These are phyloP conservation scores for Hypoxylon sp. DNA, from an alignment of 2,329 filamentous ascomycete genomes.

Conservation along the genomic window DNA sequence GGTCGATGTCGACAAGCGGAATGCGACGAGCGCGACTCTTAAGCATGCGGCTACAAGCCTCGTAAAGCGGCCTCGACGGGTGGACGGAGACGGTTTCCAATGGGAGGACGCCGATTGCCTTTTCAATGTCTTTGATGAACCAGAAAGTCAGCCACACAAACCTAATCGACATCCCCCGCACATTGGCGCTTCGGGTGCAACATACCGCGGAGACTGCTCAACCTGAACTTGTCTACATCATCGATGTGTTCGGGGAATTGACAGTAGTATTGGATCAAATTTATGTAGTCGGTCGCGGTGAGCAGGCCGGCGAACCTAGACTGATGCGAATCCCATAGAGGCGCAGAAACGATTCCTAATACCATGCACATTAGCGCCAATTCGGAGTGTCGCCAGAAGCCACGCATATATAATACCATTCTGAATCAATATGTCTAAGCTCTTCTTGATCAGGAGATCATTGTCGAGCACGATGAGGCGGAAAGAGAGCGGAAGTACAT, in stretches of 20 bases:
- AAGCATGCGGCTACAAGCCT: slow-evolving; percentile 95
- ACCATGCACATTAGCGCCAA: slow-evolving; percentile 33
- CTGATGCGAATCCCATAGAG: slow-evolving; percentile 94
- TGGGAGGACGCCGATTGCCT: slow-evolving; percentile 88
- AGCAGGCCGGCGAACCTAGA: slow-evolving; percentile 94
- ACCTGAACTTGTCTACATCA: slow-evolving; percentile 91
- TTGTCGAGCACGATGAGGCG: slow-evolving; percentile 97
- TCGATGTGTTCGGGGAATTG: slow-evolving; percentile 92
- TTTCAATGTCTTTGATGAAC: slow-evolving; percentile 83
- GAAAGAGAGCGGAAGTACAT: slow-evolving; percentile 96
- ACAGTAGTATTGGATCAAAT: slow-evolving; percentile 99
- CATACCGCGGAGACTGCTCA: slow-evolving; percentile 91
- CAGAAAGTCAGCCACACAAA: slow-evolving; percentile 32
- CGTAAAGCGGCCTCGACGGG: slow-evolving; percentile 90
- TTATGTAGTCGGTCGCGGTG: slow-evolving; percentile 97
- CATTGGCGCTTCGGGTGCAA: slow-evolving; percentile 34
- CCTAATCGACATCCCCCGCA: slow-evolving; percentile 32
- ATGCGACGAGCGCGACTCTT: slow-evolving; percentile 93
- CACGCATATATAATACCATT: slow-evolving; percentile 74
- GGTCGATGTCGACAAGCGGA: slow-evolving; percentile 91
- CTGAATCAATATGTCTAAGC: slow-evolving; percentile 92
- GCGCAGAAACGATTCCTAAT: slow-evolving; percentile 94
- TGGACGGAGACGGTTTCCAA: slow-evolving; percentile 98
- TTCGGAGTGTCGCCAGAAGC: slow-evolving; percentile 14
- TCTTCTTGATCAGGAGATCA: slow-evolving; percentile 95